Base-by-base conservation (phyloP, 1,139 yeast species). In the Hansenula sp. region DNA sequence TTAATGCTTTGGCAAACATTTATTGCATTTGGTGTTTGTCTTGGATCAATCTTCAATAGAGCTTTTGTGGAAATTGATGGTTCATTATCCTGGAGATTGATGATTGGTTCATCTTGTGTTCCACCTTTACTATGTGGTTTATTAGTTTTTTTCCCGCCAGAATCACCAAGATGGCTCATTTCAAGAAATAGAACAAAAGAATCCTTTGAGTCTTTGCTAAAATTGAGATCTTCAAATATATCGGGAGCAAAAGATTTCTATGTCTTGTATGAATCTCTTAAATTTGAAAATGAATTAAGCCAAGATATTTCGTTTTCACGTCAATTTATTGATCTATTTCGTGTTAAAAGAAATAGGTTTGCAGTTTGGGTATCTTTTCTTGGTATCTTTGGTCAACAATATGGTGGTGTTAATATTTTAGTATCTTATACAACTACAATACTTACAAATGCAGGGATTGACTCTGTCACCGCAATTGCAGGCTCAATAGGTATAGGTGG, bases 401-500 rank as follows among this genome's bases (percentile, higher is more conserved):
- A 75, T 63, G 74, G 80, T 61, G 82, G 81, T 50, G 74, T 75
- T 44, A 73, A 74, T 44, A 77, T 73, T 40, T 68, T 75, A 54
- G 79, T 77, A 14, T 72, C 73, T 51, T 75, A 75, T 50, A 71
- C 78, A 1, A 68, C 78, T 1, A 70, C 79, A 16, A 74, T 74
- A 40, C 72, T 73, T 48, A 63, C 71, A 27, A 61, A 66, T 40
- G 68, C 77, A 13, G 73, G 73, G 34, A 66, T 73, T 48, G 60
- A 67, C 33, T 65, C 65, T 21, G 57, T 66, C 26, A 60, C 66
- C 37, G 75, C 81, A 1, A 65, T 75, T 56, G 59, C 69, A 30
- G 78, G 79, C 0, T 71, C 79, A 6, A 73, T 77, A 72, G 80
- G 80, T 35, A 74, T 72, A 45, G 80, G 80, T 50, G 74, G 75